These are phyloP conservation scores for Kazachstania sp. DNA, from an alignment of 1,139 yeast species.

Conservation along the genomic window DNA sequence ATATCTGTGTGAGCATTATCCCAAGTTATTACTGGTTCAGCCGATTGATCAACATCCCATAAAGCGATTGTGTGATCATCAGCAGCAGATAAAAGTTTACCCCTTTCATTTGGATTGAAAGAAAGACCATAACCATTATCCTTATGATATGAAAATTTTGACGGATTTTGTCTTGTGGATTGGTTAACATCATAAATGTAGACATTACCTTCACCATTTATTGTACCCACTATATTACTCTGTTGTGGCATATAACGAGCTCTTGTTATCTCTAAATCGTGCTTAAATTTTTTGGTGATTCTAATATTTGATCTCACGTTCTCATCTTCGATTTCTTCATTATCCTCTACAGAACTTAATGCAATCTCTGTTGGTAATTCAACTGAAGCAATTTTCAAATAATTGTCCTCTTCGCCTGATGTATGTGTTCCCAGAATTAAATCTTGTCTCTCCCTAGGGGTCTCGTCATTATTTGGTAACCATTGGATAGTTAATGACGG, in stretches of 20 bases:
- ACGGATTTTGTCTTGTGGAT: constrained; percentile 22
- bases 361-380: constrained; percentile 47
- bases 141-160: constrained; percentile 43
- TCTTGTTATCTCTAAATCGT: constrained; percentile 60
- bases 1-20: constrained; percentile 42
- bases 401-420: constrained; percentile 69
- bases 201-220: constrained; percentile 67
- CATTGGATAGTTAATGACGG: constrained; percentile 74
- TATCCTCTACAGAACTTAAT: neutral
- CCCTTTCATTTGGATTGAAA: constrained; percentile 46
- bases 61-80: constrained; percentile 57
- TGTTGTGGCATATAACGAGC: constrained; percentile 78
- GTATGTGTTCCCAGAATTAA: constrained; percentile 82
- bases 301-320: constrained; percentile 45
- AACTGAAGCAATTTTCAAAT: constrained; percentile 65
- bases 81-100: constrained; percentile 49
- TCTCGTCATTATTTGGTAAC: constrained; percentile 39
- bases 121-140: constrained; percentile 67
- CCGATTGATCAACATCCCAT: constrained; percentile 39
- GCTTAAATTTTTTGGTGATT: constrained; percentile 50
- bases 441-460: constrained; percentile 23
- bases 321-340: constrained; percentile 11
- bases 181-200: constrained; percentile 50
- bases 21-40: constrained; percentile 27
- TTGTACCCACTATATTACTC: constrained; percentile 60